Evolutionary conservation across 768 basidiomycete species (phyloP).

Genomic region (Chalciporus pseudorubinellus): DNA sequence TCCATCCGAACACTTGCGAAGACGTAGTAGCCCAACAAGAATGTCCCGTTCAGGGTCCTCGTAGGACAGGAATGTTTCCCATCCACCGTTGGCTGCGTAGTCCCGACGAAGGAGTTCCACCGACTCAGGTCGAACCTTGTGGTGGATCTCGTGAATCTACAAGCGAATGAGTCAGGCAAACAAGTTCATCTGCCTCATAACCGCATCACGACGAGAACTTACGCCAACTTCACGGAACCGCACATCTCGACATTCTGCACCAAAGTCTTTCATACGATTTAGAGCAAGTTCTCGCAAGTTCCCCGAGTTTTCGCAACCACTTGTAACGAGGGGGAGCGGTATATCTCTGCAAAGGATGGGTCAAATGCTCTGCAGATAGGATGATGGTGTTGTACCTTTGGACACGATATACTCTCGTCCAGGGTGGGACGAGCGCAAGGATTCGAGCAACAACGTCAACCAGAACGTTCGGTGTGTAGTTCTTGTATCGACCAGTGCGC

Average conservation of each 20-base stretch:
- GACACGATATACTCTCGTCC: slow-evolving; percentile 98
- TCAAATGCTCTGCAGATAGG: not conserved
- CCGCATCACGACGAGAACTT: slow-evolving; percentile 31
- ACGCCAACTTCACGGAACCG: slow-evolving; percentile 98
- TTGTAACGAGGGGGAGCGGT: slow-evolving; percentile 92
- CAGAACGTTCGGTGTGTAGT: slow-evolving; percentile 98
- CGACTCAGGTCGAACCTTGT: slow-evolving; percentile 93
- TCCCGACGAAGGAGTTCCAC: slow-evolving; percentile 94
- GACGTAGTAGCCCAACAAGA: slow-evolving; percentile 85
- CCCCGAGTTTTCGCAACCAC: slow-evolving; percentile 96
- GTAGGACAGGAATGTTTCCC: slow-evolving; percentile 99
- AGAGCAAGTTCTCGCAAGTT: slow-evolving; percentile 95
- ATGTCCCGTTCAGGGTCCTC: slow-evolving; percentile 98
- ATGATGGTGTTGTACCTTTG: slow-evolving; percentile 60
- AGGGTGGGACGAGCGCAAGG: slow-evolving; percentile 93
- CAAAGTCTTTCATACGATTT: slow-evolving; percentile 98
- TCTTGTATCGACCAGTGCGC: slow-evolving; percentile 97
- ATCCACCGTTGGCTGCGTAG: slow-evolving; percentile 96
- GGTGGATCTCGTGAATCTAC: slow-evolving; percentile 97
- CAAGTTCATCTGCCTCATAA: not conserved
- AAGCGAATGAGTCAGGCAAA: too few species aligned
- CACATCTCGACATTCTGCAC: slow-evolving; percentile 95
- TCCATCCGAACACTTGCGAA: slow-evolving; percentile 95
- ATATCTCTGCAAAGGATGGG: slow-evolving; percentile 67
- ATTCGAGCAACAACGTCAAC: slow-evolving; percentile 97